A percentile compares a stretch with the other conserved stretches of the same genome.
phyloP scores from a whole-genome alignment of 129 eudicot species.

The Calendula officinalis region DNA sequence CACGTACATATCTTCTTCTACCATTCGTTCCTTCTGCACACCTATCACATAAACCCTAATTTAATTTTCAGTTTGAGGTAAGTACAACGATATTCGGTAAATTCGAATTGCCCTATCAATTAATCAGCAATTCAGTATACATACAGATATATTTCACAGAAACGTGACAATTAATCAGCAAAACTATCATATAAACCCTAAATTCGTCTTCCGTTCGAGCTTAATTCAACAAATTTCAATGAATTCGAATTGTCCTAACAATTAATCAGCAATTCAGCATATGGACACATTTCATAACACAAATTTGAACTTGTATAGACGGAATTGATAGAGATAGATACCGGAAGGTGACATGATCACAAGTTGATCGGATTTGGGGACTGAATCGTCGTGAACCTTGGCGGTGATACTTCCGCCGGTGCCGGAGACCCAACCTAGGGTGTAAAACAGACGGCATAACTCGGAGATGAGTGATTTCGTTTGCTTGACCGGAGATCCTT shows the following conservation, averaged over 20 bases:
- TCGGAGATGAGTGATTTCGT: conserved; percentile 73
- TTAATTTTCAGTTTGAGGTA: too few species aligned
- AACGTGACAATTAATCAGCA: too few species aligned
- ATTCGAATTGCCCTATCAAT: too few species aligned
- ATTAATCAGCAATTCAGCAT: too few species aligned
- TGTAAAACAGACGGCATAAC: conserved; percentile 88
- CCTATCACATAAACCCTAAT: conserved; percentile 9
- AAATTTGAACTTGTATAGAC: not conserved
- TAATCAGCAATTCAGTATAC: too few species aligned
- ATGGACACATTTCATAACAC: not conserved
- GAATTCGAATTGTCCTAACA: not conserved
- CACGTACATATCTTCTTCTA: conserved; percentile 93
- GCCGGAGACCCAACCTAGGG: conserved; percentile 98
- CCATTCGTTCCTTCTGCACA: conserved; percentile 98
- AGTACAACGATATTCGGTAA: too few species aligned
- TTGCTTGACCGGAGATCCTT: conserved; percentile 59
- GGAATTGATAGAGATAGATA: conserved; percentile 7
- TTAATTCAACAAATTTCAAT: not conserved
- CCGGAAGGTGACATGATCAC: conserved; percentile 98
- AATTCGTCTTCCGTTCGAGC: not conserved
- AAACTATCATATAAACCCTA: too few species aligned
- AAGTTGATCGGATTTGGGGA: conserved; percentile 89
- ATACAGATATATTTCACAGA: too few species aligned
- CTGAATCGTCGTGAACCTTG: conserved; percentile 83
- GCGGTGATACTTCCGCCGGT: conserved; percentile 98